Percentiles rank a stretch among this genome's conserved stretches.
These are phyloP conservation scores for Uromyces viciae-fabae DNA, from an alignment of 1,284 basidiomycete genomes.

Conservation along the genomic window DNA sequence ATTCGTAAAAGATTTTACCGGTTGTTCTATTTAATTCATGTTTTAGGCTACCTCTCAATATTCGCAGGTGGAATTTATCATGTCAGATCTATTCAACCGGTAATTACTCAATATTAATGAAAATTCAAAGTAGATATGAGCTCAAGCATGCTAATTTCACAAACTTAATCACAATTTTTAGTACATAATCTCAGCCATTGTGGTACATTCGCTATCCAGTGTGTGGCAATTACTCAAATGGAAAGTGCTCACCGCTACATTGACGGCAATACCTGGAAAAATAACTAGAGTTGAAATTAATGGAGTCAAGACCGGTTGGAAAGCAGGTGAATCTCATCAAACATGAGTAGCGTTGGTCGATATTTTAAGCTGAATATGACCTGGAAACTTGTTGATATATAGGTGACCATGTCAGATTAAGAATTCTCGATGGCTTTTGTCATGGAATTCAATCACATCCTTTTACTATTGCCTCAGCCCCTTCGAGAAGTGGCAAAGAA, in stretches of 20 bases:
- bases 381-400: too few relatives aligned
- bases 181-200: slow-evolving; percentile 29
- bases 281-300: slow-evolving; percentile 35
- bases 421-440: slow-evolving; percentile 19
- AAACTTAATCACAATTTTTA: background rate
- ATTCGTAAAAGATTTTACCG: slow-evolving; percentile 32
- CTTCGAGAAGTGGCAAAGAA: slow-evolving; percentile 9
- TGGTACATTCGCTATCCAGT: slow-evolving; percentile 29
- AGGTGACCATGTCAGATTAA: slow-evolving; percentile 43
- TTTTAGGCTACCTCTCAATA: slow-evolving; percentile 27
- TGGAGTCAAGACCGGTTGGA: slow-evolving; percentile 37
- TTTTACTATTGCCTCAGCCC: slow-evolving; percentile 37
- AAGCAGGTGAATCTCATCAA: slow-evolving; percentile 15
- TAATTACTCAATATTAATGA: background rate
- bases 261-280: slow-evolving; percentile 39
- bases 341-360: background rate
- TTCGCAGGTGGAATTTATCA: slow-evolving; percentile 30
- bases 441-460: slow-evolving; percentile 36
- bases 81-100: slow-evolving; percentile 15
- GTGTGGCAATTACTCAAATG: slow-evolving; percentile 32
- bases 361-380: too few relatives aligned
- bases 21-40: slow-evolving; percentile 30
- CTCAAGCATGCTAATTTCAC: background rate
- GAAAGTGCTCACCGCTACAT: slow-evolving; percentile 14
- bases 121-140: background rate